Evolutionary conservation across 495 filamentous ascomycete genomes (phyloP).

Genomic region (Parathielavia appendiculata): DNA sequence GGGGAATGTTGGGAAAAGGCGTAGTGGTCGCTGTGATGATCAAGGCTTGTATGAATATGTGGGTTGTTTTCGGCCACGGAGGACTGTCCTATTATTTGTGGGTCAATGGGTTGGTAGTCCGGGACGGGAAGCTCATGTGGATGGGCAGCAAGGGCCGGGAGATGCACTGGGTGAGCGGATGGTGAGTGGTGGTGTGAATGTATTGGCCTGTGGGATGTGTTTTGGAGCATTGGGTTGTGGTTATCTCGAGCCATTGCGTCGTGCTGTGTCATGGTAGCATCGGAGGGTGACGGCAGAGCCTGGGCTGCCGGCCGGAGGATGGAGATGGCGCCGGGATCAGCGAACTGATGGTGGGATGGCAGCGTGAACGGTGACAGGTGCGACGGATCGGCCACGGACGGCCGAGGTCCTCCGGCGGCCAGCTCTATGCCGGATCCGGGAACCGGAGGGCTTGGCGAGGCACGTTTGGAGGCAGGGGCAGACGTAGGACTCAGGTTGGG

Average conservation of each 20-base stretch:
- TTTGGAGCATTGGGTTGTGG: slow-evolving; percentile 32
- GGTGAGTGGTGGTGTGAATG: slow-evolving; percentile 19
- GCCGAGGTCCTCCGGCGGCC: background rate
- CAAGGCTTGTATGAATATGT: slow-evolving; percentile 18
- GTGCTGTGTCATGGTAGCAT: slow-evolving; percentile 18
- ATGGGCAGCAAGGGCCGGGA: slow-evolving; percentile 21
- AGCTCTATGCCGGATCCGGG: slow-evolving; percentile 6
- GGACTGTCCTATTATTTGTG: slow-evolving; percentile 46
- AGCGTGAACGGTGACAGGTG: slow-evolving; percentile 23
- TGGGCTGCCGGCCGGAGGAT: slow-evolving; percentile 19
- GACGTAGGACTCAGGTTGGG: slow-evolving; percentile 18
- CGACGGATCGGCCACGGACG: slow-evolving; percentile 26
- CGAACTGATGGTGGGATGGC: slow-evolving; percentile 31
- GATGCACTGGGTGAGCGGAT: slow-evolving; percentile 15
- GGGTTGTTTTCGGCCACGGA: slow-evolving; percentile 16
- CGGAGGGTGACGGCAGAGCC: slow-evolving; percentile 16
- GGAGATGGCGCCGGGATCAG: slow-evolving; percentile 34
- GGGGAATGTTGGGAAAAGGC: slow-evolving; percentile 19
- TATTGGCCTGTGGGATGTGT: slow-evolving; percentile 20
- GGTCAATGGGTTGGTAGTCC: slow-evolving; percentile 45
- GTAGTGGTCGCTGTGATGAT: slow-evolving; percentile 25
- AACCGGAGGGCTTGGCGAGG: slow-evolving; percentile 26
- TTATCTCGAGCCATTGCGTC: slow-evolving; percentile 8
- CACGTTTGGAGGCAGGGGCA: slow-evolving; percentile 27
- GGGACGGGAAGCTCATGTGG: slow-evolving; percentile 8